Evolutionary conservation across 2,329 filamentous ascomycete genomes (phyloP).

Genomic region (Sclerotinia glacialis): DNA sequence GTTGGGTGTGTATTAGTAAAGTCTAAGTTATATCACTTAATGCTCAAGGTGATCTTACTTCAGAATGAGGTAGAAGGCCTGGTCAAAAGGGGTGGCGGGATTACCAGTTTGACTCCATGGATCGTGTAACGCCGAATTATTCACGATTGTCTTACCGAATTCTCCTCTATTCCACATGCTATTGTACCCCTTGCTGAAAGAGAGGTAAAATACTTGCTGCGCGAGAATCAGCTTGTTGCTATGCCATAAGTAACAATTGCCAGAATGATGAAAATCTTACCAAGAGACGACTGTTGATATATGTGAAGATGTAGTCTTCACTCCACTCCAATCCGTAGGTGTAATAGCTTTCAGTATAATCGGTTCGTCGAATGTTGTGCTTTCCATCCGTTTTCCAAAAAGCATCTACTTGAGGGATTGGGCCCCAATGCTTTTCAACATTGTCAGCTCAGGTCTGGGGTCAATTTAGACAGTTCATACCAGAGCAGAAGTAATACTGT

Average conservation of each 20-base stretch:
- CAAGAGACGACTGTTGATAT: constrained; percentile 46
- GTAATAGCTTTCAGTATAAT: constrained; percentile 47
- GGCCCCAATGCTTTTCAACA: constrained; percentile 46
- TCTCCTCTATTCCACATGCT: constrained; percentile 43
- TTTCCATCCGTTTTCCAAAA: constrained; percentile 30
- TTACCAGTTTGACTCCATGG: constrained; percentile 44
- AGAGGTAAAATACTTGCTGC: constrained; percentile 42
- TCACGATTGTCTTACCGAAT: constrained; percentile 44
- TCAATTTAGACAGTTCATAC: constrained; percentile 40
- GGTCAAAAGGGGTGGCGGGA: constrained; percentile 50
- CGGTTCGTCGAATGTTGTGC: constrained; percentile 38
- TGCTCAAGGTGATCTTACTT: constrained; percentile 34
- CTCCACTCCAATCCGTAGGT: constrained; percentile 55
- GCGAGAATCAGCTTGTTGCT: constrained; percentile 30
- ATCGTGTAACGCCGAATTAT: constrained; percentile 44
- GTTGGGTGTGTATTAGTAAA: background rate
- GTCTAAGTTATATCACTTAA: background rate
- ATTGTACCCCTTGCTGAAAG: constrained; percentile 32
- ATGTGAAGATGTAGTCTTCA: constrained; percentile 52
- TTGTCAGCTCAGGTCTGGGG: background rate
- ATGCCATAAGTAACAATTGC: background rate
- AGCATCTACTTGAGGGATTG: constrained; percentile 31
- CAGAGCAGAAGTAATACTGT: constrained; percentile 45
- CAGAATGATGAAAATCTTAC: constrained; percentile 30
- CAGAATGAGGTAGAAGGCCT: constrained; percentile 51